phyloP scores from a whole-genome alignment of 202 grass and related monocot species.

The Setaria viridis region DNA sequence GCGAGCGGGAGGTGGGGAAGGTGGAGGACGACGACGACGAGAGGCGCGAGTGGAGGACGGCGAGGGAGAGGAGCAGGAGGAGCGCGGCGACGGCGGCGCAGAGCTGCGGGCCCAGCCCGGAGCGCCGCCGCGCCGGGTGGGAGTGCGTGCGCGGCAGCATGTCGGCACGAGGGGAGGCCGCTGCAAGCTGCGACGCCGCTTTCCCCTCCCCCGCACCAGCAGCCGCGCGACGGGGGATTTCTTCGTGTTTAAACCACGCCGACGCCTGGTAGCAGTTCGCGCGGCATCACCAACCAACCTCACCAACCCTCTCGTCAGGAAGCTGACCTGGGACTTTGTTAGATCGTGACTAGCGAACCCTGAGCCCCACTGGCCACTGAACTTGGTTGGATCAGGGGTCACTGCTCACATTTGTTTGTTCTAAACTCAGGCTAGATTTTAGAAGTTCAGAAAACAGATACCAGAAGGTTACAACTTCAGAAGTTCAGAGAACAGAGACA shows the following conservation, averaged over 20 bases:
- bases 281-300: constrained; percentile 43
- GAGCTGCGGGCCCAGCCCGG: constrained; percentile 66
- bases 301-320: constrained; percentile 3
- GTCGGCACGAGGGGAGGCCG: background rate
- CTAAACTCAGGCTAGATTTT: background rate
- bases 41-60: constrained; percentile 83
- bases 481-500: background rate
- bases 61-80: constrained; percentile 79
- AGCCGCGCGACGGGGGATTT: constrained; percentile 38
- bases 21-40: constrained; percentile 54
- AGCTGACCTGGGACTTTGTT: constrained; percentile 11
- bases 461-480: background rate
- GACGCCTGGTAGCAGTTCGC: constrained; percentile 22
- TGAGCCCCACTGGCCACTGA: no score
- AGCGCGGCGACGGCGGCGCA: constrained; percentile 72
- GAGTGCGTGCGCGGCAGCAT: constrained; percentile 70
- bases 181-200: constrained; percentile 31
- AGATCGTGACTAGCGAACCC: background rate
- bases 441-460: background rate
- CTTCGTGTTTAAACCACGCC: constrained; percentile 52
- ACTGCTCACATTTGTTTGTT: background rate
- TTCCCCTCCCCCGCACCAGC: constrained; percentile 6
- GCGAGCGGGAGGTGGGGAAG: constrained; percentile 36
- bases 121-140: constrained; percentile 73
- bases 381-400: background rate